Evolutionary conservation across 768 basidiomycete species (phyloP), one percentile per base, ranked within the genome.

Genomic region (Naganishia vishniacii): DNA sequence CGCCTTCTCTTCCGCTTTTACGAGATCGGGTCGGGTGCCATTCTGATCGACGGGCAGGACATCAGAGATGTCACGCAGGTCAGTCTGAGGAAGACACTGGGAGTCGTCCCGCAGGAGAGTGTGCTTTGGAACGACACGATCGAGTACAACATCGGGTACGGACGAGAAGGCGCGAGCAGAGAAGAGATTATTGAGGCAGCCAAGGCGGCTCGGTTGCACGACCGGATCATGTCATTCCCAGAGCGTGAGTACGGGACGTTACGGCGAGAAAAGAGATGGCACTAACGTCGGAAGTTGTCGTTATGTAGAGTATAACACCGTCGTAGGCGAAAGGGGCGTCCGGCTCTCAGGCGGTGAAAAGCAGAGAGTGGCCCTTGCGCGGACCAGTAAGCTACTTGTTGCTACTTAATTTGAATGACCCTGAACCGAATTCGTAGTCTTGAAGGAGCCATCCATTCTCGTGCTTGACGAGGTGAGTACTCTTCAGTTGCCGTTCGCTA

Each of bases 1-100:
- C 86, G 90, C n/a, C 81, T 93, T 29, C 80, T 98, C 16, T 95
- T 90, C 77, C 83, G 92, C 23, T 91, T 98, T 79, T 95, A 97
- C 75, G 92, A 97, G 70, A 81, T 92, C 15, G 81, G 83, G 18
- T 83, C 85, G 60, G 91, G 91, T 32, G 83, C 87, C 65, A 91
- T 94, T 68, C 77, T 85, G 48, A 85, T 94, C 65, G 91, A 95
- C 70, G 89, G 88, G 4, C 82, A 88, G 71, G 89, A 95, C 70
- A 88, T 97, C 61, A 85, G 88, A 34, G 84, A 92, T 64, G 84
- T 97, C 6, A 92, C 91, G 0, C 89, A 93, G 72, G 78, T 81
- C 32, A 88, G 86, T 61, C 78, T 95, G 23, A 82, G 92, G 34
- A 82, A 84, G 67, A 83, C 88, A 0, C 89, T 97, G 65, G 91